Evolutionary conservation across 1,139 yeast genomes (phyloP), one percentile per base, ranked within the genome.

Genomic region (Suzukiozyma palmioleophila): DNA sequence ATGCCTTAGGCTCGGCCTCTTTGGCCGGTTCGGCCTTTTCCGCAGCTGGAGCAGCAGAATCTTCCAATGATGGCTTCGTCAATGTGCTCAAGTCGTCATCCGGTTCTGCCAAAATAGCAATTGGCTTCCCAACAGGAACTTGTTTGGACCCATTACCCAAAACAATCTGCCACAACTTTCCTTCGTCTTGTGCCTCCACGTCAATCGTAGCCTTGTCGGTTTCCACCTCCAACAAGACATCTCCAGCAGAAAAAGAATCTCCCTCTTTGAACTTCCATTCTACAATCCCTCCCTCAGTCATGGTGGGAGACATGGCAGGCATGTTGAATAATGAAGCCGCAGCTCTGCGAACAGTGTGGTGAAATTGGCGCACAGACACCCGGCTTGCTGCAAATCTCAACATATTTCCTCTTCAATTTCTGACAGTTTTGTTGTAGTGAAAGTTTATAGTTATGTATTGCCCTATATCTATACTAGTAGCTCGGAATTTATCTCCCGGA

Each of bases 291-390:
- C 98, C 98, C 57, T 83, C 89, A 24, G 92, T 88, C 98, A 92
- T 92, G 15, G 98, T 92, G 31, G 98, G 98, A 7, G 97, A 89
- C 97, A 92, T 87, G 22, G 98, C 97, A 3, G 98, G 98, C 97
- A 92, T 92, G 41, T 72, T 79, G 63, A 85, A 87, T 41, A 81
- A 69, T 28, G 78, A 62, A 2, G 87, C 90, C 18, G 66, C 75
- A 48, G 59, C 37, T 46, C 50, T 35, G 40, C 47, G 39, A 24
- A 48, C 40, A 7, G 61, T 43, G 25, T 37, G 39, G 42, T 59
- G 66, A 32, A 60, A 41, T 31, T 41, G 40, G 21, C 52, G 46
- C 36, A 26, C 36, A 25, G 26, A 7, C 13, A 18, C 30, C 9
- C 16, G 29, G 13, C 12, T 25, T 25, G 16, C 36, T 25, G 18